phyloP scores from a whole-genome alignment of 352 stramenopile genomes.

The Pythium phragmitis region DNA sequence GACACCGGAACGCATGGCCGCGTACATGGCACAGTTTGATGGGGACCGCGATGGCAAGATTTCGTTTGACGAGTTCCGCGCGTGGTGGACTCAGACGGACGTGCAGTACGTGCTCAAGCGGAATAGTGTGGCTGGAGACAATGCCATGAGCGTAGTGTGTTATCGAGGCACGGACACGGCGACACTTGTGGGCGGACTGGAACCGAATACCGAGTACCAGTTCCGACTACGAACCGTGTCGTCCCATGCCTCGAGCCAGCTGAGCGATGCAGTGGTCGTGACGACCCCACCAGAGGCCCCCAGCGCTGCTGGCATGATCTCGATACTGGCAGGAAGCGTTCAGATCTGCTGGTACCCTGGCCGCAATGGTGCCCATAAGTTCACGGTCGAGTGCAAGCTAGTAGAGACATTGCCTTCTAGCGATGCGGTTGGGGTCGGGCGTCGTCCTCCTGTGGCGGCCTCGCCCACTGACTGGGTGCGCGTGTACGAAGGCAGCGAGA shows the following conservation, averaged over 20 bases:
- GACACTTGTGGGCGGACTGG: slow-evolving; percentile 55
- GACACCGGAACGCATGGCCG: slow-evolving; percentile 74
- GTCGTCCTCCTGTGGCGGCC: not conserved
- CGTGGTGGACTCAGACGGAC: slow-evolving; percentile 84
- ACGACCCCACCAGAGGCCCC: slow-evolving; percentile 57
- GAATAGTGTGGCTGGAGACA: slow-evolving; percentile 27
- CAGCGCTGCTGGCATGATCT: slow-evolving; percentile 55
- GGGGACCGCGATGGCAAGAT: slow-evolving; percentile 79
- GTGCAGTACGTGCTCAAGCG: slow-evolving; percentile 87
- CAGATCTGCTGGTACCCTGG: slow-evolving; percentile 86
- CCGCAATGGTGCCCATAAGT: slow-evolving; percentile 60
- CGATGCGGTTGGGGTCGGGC: not conserved
- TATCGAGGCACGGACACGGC: slow-evolving; percentile 65
- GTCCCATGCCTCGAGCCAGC: slow-evolving; percentile 65
- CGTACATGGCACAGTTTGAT: slow-evolving; percentile 87
- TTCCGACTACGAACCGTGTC: slow-evolving; percentile 84
- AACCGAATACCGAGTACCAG: slow-evolving; percentile 82
- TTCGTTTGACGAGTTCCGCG: slow-evolving; percentile 84
- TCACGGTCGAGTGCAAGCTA: slow-evolving; percentile 73
- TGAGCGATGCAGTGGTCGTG: slow-evolving; percentile 77
- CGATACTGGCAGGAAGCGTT: slow-evolving; percentile 45
- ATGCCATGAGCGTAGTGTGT: slow-evolving; percentile 61
- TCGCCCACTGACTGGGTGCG: slow-evolving; percentile 55
- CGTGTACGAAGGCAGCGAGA: slow-evolving; percentile 82
- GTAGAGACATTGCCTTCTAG: slow-evolving; percentile 52